These are phyloP conservation scores for Turnera subulata DNA, from an alignment of 345 rosid genomes.

Conservation along the genomic window DNA sequence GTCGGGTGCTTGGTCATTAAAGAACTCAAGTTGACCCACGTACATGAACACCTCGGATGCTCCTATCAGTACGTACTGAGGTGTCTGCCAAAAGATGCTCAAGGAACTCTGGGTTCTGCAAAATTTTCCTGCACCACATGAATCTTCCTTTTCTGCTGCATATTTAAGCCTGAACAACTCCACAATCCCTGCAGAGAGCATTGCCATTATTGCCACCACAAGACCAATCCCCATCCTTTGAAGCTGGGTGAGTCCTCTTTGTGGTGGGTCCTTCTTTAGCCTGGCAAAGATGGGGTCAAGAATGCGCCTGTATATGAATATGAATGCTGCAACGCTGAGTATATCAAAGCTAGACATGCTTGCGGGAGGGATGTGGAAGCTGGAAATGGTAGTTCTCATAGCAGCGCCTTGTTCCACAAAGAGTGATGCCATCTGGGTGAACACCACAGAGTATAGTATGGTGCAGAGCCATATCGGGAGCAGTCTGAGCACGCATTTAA, in stretches of 20 bases:
- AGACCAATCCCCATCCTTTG: conserved; percentile 32
- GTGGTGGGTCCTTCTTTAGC: not conserved
- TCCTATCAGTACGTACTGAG: conserved; percentile 28
- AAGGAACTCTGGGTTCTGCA: conserved; percentile 17
- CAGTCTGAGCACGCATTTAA: not conserved
- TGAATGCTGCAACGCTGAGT: not conserved
- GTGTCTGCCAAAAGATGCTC: conserved; percentile 32
- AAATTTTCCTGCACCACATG: not conserved
- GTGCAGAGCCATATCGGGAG: not conserved
- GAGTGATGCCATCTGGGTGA: not conserved
- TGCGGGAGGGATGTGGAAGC: not conserved
- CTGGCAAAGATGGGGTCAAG: not conserved
- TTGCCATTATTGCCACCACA: conserved; percentile 23
- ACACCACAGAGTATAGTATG: not conserved
- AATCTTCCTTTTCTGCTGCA: conserved; percentile 4
- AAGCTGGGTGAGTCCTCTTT: conserved; percentile 16
- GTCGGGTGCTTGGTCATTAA: conserved; percentile 30
- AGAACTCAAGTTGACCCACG: conserved; percentile 31
- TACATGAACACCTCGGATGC: conserved; percentile 38
- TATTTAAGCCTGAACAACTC: conserved; percentile 21
- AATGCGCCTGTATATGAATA: not conserved
- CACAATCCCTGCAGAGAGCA: conserved; percentile 25
- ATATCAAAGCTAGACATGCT: not conserved
- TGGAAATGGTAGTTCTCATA: not conserved
- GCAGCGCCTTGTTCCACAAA: not conserved